Base-by-base conservation (phyloP, 179 eudicot species). In the Vitellaria paradoxa region DNA sequence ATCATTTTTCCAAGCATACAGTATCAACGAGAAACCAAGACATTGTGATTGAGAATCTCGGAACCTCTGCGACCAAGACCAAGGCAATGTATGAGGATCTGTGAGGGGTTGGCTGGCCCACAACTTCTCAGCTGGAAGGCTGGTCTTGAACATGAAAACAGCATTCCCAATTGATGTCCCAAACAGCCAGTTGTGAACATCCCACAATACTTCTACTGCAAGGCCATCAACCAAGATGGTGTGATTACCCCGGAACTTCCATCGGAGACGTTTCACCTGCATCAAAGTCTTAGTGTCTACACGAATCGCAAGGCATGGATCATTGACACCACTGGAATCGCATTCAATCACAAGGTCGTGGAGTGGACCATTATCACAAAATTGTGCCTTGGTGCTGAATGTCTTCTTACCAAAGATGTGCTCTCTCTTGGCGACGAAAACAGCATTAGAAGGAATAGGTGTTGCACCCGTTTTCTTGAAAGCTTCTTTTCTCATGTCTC, bases 1-100 rank as follows among this genome's bases (percentile, higher is more conserved):
- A 69, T 91, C 97, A 77, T 86, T 89, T 86, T 89, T 92, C 97
- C 97, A 92, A 40, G 93, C 97, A 87, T 85, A 79, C 89, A 92
- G 85, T 70, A 88, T 75, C 79, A 92, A 72, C 18, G 94, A 88
- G 77, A 88, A 92, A 37, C 92, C 90, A 73, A 86, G 86, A 64
- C 76, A 83, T 5, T 84, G 74, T 5, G 82, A 83, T 68, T 85
- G 85, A 76, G 95, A 83, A 72, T 91, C 93, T 26, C 82, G 76
- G 70, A 83, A 83, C 81, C 90, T 85, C 84, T 86, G 89, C 0
- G 91, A 89, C 74, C 82, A 77, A 53, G 94, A 85, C 91, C 90
- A 87, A 49, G 81, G 88, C 77, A 77, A 65, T 60, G 77, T 71
- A 60, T 76, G 77, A 42, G 86, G 82, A 82, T 86, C 90, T n/a